A percentile compares a stretch with the other conserved stretches of the same genome.
phyloP scores from a whole-genome alignment of 371 early-diverging fungal species.

The Apophysomyces trapeziformis region DNA sequence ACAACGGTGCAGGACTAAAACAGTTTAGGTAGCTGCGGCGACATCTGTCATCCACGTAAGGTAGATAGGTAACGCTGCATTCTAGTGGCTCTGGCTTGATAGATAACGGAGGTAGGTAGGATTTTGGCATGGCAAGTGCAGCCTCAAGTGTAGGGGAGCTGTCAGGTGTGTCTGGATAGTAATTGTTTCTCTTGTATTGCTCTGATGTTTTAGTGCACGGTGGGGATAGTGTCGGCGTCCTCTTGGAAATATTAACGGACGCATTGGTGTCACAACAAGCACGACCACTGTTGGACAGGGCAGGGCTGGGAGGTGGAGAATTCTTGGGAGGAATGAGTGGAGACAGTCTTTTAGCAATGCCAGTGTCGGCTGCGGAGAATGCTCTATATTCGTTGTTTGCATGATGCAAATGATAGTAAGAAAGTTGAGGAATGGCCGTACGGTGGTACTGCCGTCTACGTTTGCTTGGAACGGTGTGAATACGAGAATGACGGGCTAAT shows the following conservation, averaged over 20 bases:
- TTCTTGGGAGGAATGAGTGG: slow-evolving; percentile 10
- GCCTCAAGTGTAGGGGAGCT: slow-evolving; percentile 8
- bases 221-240: slow-evolving; percentile 5
- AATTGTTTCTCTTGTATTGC: slow-evolving; percentile 5
- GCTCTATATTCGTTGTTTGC: neutral
- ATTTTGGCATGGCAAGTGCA: slow-evolving; percentile 6
- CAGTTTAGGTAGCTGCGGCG: neutral
- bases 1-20: neutral
- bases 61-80: neutral
- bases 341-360: slow-evolving; percentile 12
- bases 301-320: slow-evolving; percentile 19
- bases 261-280: slow-evolving; percentile 15
- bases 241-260: slow-evolving; percentile 4
- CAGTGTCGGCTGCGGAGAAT: slow-evolving; percentile 1
- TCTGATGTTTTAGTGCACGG: neutral
- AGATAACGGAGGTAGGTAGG: slow-evolving; percentile 13
- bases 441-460: slow-evolving; percentile 17
- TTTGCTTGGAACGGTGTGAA: slow-evolving; percentile 47
- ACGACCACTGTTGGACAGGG: slow-evolving; percentile 17
- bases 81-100: slow-evolving; percentile 6
- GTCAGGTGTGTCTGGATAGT: slow-evolving; percentile 11
- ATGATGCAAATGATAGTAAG: slow-evolving; percentile 12
- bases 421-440: neutral
- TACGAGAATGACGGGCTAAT: slow-evolving; percentile 73
- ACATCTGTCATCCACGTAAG: neutral